Conservation (phyloP, 305 asterid genomes). For the Salvia sclarea region DNA sequence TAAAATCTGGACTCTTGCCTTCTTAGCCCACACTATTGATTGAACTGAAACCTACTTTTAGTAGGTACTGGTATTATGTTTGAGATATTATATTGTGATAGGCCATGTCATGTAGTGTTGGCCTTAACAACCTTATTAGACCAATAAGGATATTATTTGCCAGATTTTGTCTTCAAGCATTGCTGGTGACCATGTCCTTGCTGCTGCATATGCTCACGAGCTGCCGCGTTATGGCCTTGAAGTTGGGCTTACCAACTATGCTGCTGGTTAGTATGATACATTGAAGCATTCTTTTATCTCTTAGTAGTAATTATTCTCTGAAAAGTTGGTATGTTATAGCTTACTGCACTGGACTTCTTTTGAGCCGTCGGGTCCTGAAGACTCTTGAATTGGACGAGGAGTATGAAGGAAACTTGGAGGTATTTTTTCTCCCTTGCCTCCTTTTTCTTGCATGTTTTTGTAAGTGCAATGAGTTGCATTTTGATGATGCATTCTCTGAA, state of each 20-base stretch:
- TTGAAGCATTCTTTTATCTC: neutral
- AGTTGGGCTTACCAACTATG: slow-evolving; percentile 73
- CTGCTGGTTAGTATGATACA: slow-evolving; percentile 53
- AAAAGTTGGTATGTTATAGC: slow-evolving; percentile 41
- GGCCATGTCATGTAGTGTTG: neutral
- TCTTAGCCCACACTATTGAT: neutral
- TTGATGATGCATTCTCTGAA: neutral
- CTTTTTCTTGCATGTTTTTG: neutral
- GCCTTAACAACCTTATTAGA: slow-evolving; percentile 47
- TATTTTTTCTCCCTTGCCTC: slow-evolving; percentile 30
- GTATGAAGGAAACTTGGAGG: slow-evolving; percentile 86
- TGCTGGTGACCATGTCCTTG: slow-evolving; percentile 66
- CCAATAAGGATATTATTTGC: slow-evolving; percentile 65
- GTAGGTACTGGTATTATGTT: neutral
- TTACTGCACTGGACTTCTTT: slow-evolving; percentile 83
- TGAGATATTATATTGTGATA: neutral
- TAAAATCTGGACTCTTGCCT: neutral
- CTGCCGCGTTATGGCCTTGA: slow-evolving; percentile 66
- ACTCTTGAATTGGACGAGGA: slow-evolving; percentile 76
- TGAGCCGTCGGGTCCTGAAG: slow-evolving; percentile 78
- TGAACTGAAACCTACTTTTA: neutral
- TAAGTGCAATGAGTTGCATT: neutral
- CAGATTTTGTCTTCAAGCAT: slow-evolving; percentile 69
- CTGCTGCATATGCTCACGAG: slow-evolving; percentile 69
- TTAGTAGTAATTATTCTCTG: neutral